These are phyloP conservation scores for Volvox reticuliferus DNA, from an alignment of 139 green algal species.

Conservation along the genomic window DNA sequence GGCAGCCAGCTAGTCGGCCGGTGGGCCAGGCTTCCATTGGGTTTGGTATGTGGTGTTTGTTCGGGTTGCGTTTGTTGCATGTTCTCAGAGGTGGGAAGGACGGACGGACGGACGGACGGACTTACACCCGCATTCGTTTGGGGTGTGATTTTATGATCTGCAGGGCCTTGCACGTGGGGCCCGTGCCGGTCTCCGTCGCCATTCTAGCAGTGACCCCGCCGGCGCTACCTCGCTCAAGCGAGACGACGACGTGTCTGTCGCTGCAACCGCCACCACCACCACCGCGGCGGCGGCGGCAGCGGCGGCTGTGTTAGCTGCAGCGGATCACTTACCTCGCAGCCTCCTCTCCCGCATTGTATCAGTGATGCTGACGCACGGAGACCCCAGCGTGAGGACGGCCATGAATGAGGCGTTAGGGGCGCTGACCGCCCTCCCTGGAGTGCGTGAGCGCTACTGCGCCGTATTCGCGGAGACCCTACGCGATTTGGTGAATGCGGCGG, in stretches of 20 bases:
- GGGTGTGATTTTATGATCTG: neutral
- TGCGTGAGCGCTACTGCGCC: constrained; percentile 15
- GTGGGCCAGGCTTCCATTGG: too few relatives aligned
- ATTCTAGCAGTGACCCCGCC: neutral
- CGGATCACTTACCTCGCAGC: neutral
- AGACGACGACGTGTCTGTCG: neutral
- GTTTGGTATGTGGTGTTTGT: too few relatives aligned
- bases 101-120: neutral
- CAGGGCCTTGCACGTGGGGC: neutral
- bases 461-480: constrained; percentile 37
- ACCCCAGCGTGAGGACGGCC: constrained; percentile 19
- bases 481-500: neutral
- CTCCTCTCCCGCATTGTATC: constrained; percentile 24
- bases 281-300: neutral
- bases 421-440: constrained; percentile 14
- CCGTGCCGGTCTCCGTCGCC: neutral
- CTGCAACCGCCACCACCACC: neutral
- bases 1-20: too few relatives aligned
- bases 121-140: neutral
- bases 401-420: constrained; percentile 28
- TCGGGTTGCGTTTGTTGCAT: too few relatives aligned
- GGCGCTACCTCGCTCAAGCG: neutral
- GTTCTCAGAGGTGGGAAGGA: neutral
- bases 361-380: constrained; percentile 20
- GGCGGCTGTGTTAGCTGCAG: neutral